Evolutionary conservation across 148 eudicot species (phyloP).

Genomic region (Chenopodium formosanum): DNA sequence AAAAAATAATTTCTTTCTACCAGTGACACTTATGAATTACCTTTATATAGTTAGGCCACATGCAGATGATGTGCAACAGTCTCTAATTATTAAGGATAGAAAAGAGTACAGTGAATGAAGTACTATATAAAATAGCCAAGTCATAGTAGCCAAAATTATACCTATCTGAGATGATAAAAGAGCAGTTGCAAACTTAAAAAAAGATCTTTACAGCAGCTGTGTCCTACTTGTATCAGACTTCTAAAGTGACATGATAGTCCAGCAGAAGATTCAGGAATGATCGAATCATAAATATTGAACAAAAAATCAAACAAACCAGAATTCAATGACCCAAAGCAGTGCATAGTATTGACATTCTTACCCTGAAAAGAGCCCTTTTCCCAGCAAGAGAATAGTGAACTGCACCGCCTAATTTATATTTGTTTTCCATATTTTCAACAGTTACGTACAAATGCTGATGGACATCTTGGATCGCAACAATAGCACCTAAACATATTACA

Average conservation of each 20-base stretch:
- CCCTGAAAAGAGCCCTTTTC: conserved; percentile 87
- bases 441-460: conserved; percentile 82
- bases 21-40: neutral
- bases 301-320: conserved; percentile 3
- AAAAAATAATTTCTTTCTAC: neutral
- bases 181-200: neutral
- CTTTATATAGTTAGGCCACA: neutral
- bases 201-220: neutral
- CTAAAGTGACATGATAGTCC: neutral
- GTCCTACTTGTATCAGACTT: conserved; percentile 1
- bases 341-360: conserved; percentile 26
- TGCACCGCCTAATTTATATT: conserved; percentile 65
- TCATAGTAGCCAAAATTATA: neutral
- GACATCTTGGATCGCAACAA: conserved; percentile 89
- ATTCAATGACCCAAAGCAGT: neutral
- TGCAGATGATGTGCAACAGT: neutral
- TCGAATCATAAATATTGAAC: neutral
- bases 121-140: neutral
- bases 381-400: conserved; percentile 82
- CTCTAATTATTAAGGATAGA: neutral
- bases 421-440: conserved; percentile 56
- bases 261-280: neutral
- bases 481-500: conserved; percentile 51
- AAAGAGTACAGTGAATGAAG: neutral
- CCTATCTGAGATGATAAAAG: neutral